Base-by-base conservation (phyloP, 176 grass and related monocot genomes). In the Stipa capillata region DNA sequence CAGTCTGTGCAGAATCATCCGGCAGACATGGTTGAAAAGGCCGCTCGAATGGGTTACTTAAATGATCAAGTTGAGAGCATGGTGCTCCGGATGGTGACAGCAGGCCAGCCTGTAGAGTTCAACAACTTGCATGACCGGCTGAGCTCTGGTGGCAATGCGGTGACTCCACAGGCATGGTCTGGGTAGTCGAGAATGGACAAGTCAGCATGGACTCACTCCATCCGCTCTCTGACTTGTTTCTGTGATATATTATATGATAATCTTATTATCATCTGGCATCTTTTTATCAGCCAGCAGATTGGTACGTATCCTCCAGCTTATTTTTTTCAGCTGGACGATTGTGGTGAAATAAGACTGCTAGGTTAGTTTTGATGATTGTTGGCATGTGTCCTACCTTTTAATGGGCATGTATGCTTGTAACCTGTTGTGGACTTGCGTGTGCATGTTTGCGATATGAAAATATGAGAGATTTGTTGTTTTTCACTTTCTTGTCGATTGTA, bases 31-130 rank as follows among this genome's bases (percentile, higher is more conserved):
- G 73, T 85, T 3, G 96, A 99, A 59, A 93, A 91, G 73, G 90
- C 79, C 77, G 90, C 86, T 59, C 64, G 81, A 4, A 95, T 99
- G 92, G 90, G 90, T 65, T 95, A 95, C 75, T 66, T 77, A 25
- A 95, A 85, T 49, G 88, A 99, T 78, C 90, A 87, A 29, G 88
- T 61, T 16, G 56, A 66, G 8, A 87, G 71, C 76, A 69, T 86
- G 85, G 85, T 65, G 1, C 49, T 90, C 32, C 81, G 86, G 36
- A 88, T 91, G 83, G 79, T 65, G 1, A 59, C 81, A 6, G 76
- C 77, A 25, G 92, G 96, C 12, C 90, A 99, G 61, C 81, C 73
- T 43, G 45, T 91, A 74, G 96, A 99, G 61, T 93, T 86, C 63
- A 95, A 86, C 82, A 23, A 81, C 83, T 65, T 89, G 84, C 90